Evolutionary conservation across 768 basidiomycete species (phyloP), one percentile per base, ranked within the genome.

Genomic region (Mycena venus): DNA sequence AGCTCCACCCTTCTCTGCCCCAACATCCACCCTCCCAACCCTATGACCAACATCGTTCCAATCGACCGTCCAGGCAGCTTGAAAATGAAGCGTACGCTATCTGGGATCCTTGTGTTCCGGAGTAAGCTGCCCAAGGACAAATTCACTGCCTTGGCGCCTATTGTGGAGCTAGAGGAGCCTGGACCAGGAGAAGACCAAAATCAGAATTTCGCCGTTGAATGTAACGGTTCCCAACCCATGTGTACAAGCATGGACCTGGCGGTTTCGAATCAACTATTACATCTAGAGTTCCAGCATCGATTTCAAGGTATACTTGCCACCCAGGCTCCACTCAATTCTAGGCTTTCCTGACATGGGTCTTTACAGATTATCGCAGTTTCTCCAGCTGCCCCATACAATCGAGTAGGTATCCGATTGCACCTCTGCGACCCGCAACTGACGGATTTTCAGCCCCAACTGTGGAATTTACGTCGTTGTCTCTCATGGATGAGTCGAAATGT

Each of bases 131-230:
- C 27, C 27, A 70, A 53, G 31, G 32, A 23, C 25, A 62, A 55
- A 21, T 19, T 21, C 7, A 47, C n/a, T 6, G n/a, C 51, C 32
- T 31, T 70, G 23, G 36, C 69, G n/a, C 61, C 69, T 8, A 70
- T 70, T n/a, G 42, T 63, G 1, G 69, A 70, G 25, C 34, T 69
- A n/a, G 68, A 70, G 6, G 68, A 70, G 23, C 34, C 59, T 21
- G 68, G 27, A 15, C 47, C 36, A 23, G 58, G 19, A 55, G 60
- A 55, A n/a, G 31, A 42, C 14, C 31, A 40, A 17, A 17, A 40
- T n/a, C 58, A 7, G 25, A n/a, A 2, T 23, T 9, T 44, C 3
- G 21, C 40, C 2, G 58, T 32, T 27, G 44, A 44, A 36, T 51
- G 14, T 27, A 53, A 38, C 68, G 36, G 19, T 17, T 14, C 68